phyloP scores from a whole-genome alignment of 768 basidiomycete species.

The Tricholoma furcatifolium region DNA sequence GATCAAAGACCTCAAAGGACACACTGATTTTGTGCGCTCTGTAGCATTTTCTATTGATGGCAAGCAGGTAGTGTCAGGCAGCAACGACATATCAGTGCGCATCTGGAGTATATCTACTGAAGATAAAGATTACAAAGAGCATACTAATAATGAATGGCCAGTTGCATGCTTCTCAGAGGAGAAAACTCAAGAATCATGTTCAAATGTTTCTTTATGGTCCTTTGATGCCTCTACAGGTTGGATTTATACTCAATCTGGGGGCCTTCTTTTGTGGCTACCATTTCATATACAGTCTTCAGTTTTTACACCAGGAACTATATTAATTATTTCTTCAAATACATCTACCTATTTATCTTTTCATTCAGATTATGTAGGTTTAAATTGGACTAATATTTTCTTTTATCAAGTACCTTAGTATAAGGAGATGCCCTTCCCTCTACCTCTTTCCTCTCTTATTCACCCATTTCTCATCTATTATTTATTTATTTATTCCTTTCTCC shows the following conservation, averaged over 20 bases:
- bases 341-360: not conserved
- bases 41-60: not conserved
- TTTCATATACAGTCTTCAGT: not conserved
- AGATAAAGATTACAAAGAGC: not conserved
- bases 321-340: not conserved
- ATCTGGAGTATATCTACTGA: not conserved
- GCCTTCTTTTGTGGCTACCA: not conserved
- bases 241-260: not conserved
- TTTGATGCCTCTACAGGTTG: not conserved
- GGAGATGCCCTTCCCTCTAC: no score
- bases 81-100: not conserved
- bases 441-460: no score
- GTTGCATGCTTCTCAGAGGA: not conserved
- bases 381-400: not conserved
- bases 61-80: not conserved
- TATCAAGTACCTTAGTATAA: no score
- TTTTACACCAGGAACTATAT: not conserved
- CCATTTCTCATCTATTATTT: no score
- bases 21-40: not conserved
- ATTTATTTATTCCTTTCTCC: no score
- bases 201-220: not conserved
- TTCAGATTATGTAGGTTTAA: not conserved
- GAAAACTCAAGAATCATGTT: not conserved
- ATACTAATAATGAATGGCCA: not conserved
- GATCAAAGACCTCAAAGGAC: not conserved